Evolutionary conservation across 192 early-diverging fungal genomes (phyloP).

Genomic region (Coemansia sp.): DNA sequence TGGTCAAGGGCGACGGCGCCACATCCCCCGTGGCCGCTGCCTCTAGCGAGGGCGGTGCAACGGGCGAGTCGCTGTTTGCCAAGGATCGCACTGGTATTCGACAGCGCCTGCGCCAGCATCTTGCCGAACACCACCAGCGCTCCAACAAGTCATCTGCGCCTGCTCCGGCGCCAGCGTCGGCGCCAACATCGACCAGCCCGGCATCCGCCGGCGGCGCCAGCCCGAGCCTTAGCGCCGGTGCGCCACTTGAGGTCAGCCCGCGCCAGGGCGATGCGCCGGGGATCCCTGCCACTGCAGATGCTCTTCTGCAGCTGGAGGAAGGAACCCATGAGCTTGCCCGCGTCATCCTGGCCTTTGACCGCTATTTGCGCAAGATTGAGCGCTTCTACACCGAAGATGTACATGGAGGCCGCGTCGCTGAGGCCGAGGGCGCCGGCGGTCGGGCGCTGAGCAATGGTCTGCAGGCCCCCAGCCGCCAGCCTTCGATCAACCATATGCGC

Average conservation of each 20-base stretch:
- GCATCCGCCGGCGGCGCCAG: not conserved
- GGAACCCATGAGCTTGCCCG: constrained; percentile 46
- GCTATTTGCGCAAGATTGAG: constrained; percentile 45
- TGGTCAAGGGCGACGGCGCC: constrained; percentile 32
- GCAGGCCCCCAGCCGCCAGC: not conserved
- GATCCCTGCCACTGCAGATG: constrained; percentile 23
- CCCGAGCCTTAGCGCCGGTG: not conserved
- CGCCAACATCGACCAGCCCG: not conserved
- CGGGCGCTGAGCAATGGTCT: not conserved
- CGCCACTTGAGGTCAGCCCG: not conserved
- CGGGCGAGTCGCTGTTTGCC: constrained; percentile 41
- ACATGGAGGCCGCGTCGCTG: constrained; percentile 2
- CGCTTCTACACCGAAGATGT: constrained; percentile 29
- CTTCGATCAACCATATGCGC: constrained; percentile 16
- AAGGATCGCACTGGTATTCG: constrained; percentile 41
- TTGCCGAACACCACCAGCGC: constrained; percentile 48
- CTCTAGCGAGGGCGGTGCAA: not conserved
- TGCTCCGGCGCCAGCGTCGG: not conserved
- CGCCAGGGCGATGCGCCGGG: not conserved
- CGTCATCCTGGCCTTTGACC: constrained; percentile 43
- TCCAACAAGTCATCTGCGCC: constrained; percentile 3
- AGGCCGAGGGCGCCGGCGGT: not conserved
- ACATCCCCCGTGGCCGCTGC: no score
- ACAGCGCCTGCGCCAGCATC: constrained; percentile 49
- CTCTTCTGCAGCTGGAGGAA: constrained; percentile 45